Conservation (phyloP, 176 grass and related monocot species). For the Panicum miliaceum region DNA sequence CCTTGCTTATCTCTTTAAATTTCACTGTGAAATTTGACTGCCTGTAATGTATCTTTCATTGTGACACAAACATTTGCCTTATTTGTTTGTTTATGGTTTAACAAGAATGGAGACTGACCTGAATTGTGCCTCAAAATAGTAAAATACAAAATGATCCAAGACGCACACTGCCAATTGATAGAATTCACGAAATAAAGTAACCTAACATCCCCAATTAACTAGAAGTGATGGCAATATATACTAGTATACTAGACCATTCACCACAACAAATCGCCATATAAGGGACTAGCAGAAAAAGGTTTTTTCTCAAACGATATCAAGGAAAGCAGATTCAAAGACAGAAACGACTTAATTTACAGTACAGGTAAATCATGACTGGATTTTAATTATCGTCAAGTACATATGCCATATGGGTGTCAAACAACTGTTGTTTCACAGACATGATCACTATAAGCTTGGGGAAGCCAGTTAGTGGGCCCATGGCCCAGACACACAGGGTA, state of each 20-base stretch:
- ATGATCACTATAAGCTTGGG: conserved; percentile 8
- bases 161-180: too few species aligned
- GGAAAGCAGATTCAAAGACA: background rate
- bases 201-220: background rate
- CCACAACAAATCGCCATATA: background rate
- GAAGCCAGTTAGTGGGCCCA: conserved; percentile 8
- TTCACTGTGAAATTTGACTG: conserved; percentile 5
- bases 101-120: background rate
- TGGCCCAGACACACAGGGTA: conserved; percentile 17
- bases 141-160: background rate
- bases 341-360: conserved; percentile 9
- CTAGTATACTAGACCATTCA: background rate
- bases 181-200: conserved; percentile 19
- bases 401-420: background rate
- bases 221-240: conserved; percentile 1
- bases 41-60: background rate
- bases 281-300: background rate
- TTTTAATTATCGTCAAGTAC: conserved; percentile 32
- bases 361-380: background rate
- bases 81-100: background rate
- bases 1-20: conserved; percentile 31
- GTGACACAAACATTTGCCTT: background rate
- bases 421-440: background rate
- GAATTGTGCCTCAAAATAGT: conserved; percentile 10
- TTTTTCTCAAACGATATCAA: conserved; percentile 9